Base-by-base conservation (phyloP, 1,139 yeast species). In the Yueomyces sp. region DNA sequence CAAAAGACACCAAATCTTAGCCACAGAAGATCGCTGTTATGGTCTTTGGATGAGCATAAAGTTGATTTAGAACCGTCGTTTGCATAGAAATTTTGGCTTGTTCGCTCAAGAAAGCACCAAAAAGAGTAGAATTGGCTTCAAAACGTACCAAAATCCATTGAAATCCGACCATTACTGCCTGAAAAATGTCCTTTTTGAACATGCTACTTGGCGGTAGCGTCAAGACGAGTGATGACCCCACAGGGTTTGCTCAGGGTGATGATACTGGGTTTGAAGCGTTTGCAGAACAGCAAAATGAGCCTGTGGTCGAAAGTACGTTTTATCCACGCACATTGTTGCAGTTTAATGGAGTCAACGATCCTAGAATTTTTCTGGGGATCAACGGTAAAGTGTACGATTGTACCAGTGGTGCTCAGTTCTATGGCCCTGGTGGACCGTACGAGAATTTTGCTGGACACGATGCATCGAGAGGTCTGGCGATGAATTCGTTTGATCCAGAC, bases 341-440 rank as follows among this genome's bases (percentile, higher is more conserved):
- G 55, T 87, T 67, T 66, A 86, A 91, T 59, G 97, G 98, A 1
- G 74, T 67, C 39, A 87, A 82, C 50, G 80, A 78, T 43, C 80
- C 81, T 41, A 77, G 76, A 53, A 87, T 93, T 36, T 80, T 81
- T 57, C 76, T 91, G 53, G 95, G 86, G 0, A 86, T 91, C 12
- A 76, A 72, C 53, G 95, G 96, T 2, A 78, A 74, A 39, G 96
- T 91, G 3, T 91, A 75, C 58, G 96, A 91, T 58, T 96, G 87
- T 28, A 69, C 85, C 8, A 69, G 72, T 27, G 96, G 96, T 0
- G 76, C 87, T 48, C 73, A 77, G 42, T 91, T 91, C 59, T 91
- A 93, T 59, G 98, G 98, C 0, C 98, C 98, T 3, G 87, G 93
- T 27, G 96, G 97, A 0, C 95, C 97, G 0, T 91, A 91, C 63